phyloP scores from a whole-genome alignment of 805 yeast genomes.

The Peterozyma toletana region DNA sequence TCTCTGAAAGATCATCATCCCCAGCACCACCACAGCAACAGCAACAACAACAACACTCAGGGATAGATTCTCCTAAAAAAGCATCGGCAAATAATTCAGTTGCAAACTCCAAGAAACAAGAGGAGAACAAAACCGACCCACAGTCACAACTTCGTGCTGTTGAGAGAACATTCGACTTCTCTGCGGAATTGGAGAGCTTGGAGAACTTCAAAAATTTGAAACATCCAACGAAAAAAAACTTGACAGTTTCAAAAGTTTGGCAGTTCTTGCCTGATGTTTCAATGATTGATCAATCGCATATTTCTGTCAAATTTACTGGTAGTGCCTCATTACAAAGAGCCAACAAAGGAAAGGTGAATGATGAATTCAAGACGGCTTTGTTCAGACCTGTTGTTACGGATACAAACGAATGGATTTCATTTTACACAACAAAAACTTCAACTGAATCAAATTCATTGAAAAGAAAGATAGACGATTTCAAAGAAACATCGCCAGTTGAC shows the following conservation, averaged over 20 bases:
- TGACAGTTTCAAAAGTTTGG: slow-evolving; percentile 74
- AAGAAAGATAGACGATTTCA: slow-evolving; percentile 35
- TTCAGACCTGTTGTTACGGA: slow-evolving; percentile 69
- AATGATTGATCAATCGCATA: slow-evolving; percentile 74
- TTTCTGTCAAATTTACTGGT: slow-evolving; percentile 55
- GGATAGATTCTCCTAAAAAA: neutral
- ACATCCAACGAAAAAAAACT: slow-evolving; percentile 74
- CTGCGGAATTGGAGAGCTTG: slow-evolving; percentile 33
- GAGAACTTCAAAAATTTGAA: slow-evolving; percentile 35
- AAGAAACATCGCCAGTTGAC: slow-evolving; percentile 38
- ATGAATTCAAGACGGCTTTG: slow-evolving; percentile 45
- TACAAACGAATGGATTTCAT: slow-evolving; percentile 73
- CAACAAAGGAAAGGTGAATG: slow-evolving; percentile 24
- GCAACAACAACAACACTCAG: neutral
- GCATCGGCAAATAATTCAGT: neutral
- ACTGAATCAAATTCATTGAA: slow-evolving; percentile 24
- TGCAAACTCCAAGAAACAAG: slow-evolving; percentile 3
- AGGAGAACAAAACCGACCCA: slow-evolving; percentile 39
- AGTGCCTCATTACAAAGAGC: slow-evolving; percentile 41
- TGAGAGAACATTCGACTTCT: slow-evolving; percentile 69
- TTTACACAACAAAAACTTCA: slow-evolving; percentile 45
- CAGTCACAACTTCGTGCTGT: slow-evolving; percentile 60
- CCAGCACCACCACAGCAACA: slow-evolving; percentile 11
- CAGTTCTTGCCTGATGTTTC: slow-evolving; percentile 84
- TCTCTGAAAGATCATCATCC: slow-evolving; percentile 34